Evolutionary conservation across 2,329 filamentous ascomycete species (phyloP).

Genomic region (Exophiala alcalophila): DNA sequence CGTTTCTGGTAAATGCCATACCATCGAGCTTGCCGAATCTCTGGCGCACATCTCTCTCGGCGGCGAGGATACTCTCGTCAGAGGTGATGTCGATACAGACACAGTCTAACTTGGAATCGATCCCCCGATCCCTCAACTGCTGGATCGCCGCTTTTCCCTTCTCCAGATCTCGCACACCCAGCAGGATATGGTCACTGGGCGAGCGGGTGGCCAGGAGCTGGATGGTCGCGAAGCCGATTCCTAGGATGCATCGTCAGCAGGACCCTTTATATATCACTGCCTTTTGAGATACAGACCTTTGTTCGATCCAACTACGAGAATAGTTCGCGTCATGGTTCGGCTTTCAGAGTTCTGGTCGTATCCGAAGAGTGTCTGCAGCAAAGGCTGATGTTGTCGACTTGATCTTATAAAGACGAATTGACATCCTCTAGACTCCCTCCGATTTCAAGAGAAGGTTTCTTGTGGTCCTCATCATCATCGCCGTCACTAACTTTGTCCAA

Average conservation of each 20-base stretch:
- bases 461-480: too few species aligned
- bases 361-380: too few species aligned
- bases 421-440: too few species aligned
- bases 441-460: too few species aligned
- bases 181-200: neutral
- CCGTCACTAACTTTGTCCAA: too few species aligned
- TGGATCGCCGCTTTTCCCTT: neutral
- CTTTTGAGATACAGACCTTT: neutral
- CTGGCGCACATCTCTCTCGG: constrained; percentile 6
- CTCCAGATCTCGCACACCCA: neutral
- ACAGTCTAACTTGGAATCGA: neutral
- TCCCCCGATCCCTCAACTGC: neutral
- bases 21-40: constrained; percentile 10
- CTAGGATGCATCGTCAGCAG: neutral
- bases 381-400: too few species aligned
- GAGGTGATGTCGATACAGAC: constrained; percentile 5
- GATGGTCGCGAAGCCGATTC: neutral
- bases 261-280: neutral
- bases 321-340: neutral
- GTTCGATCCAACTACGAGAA: neutral
- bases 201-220: neutral
- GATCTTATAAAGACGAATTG: too few species aligned
- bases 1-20: too few species aligned
- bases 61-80: constrained; percentile 1
- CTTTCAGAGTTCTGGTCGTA: neutral